Evolutionary conservation across 2,329 filamentous ascomycete species (phyloP), one percentile per base, ranked within the genome.

Genomic region (Colletotrichum viniferum): DNA sequence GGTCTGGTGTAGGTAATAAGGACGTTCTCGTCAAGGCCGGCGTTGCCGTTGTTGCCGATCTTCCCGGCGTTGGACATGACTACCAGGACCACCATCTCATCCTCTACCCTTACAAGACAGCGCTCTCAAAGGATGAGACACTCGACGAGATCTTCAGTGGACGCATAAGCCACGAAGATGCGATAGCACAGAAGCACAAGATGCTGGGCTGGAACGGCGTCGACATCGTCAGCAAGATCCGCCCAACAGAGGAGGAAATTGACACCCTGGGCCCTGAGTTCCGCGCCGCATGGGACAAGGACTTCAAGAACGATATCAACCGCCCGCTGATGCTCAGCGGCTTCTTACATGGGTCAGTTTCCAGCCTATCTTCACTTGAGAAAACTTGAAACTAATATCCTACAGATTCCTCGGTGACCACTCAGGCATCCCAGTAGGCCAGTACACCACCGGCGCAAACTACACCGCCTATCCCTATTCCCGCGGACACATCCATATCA

Each of bases 401-500:
- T 7, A 12, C 62, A 81, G 77, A 38, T 82, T 79, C 74, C 73
- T 80, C 4, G 79, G 78, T 58, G 77, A 86, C 86, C 74, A 84
- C 83, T 64, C 87, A 82, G 7, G 80, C 13, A 82, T 86, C 38
- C 80, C 76, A n/a, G 69, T 58, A 3, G 77, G 77, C 77, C 88
- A 91, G 75, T 92, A 91, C 79, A 81, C 90, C 30, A 87, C 88
- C 1, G 79, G 87, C 38, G 88, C 83, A 3, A 85, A 84, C 18
- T 92, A 89, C 81, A 89, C 90, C 1, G 86, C 87, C 4, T 92
- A 93, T 78, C 91, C 91, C 0, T 91, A 89, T 79, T 91, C 90
- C 3, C 87, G 91, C 1, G 92, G 92, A 7, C 85, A 86, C 73
- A 87, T 92, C 76, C 91, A 92, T 80, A 90, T 92, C 78, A 85